phyloP scores from a whole-genome alignment of 1,139 yeast genomes.

The Scheffersomyces cryptocercus region DNA sequence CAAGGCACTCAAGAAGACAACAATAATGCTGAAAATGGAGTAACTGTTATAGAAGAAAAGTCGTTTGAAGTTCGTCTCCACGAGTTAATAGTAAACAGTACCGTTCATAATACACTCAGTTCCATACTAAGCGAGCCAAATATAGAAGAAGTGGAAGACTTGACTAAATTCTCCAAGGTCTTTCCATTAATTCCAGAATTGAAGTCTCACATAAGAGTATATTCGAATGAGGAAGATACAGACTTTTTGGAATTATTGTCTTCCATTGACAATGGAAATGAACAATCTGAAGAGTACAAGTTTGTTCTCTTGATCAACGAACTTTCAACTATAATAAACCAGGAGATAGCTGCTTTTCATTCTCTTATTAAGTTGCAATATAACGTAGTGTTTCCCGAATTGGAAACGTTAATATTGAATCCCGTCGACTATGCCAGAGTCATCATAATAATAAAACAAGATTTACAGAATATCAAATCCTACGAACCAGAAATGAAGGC shows the following conservation, averaged over 20 bases:
- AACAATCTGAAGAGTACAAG: conserved; percentile 41
- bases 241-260: conserved; percentile 39
- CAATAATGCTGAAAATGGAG: neutral
- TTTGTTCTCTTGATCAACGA: conserved; percentile 59
- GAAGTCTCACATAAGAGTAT: conserved; percentile 21
- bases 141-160: conserved; percentile 18
- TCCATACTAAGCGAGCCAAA: conserved; percentile 15
- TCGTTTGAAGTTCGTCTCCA: neutral
- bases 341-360: conserved; percentile 55
- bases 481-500: conserved; percentile 37
- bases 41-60: neutral
- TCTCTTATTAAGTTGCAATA: conserved; percentile 56
- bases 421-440: conserved; percentile 65
- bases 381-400: conserved; percentile 66
- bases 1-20: conserved; percentile 4
- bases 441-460: conserved; percentile 54
- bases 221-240: conserved; percentile 22
- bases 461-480: conserved; percentile 34
- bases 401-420: conserved; percentile 62
- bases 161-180: conserved; percentile 22
- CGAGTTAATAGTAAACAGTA: neutral
- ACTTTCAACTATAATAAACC: conserved; percentile 53
- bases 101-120: neutral
- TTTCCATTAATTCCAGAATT: conserved; percentile 29
- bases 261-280: conserved; percentile 29